phyloP scores from a whole-genome alignment of 345 rosid genomes.

The Pistacia integerrima region DNA sequence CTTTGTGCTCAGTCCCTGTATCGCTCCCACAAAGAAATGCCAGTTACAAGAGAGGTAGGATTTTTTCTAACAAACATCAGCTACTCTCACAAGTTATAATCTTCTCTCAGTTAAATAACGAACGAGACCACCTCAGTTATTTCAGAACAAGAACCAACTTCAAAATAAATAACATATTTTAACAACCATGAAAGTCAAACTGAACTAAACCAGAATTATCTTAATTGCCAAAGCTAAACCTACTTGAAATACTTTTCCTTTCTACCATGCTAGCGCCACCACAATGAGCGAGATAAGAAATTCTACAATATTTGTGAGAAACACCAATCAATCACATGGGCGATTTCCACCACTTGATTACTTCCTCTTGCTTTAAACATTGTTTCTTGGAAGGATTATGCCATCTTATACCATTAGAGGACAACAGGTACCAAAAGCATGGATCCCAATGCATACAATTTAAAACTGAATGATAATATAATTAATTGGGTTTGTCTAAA shows the following conservation, averaged over 20 bases:
- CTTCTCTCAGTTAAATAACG: neutral
- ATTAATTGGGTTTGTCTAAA: neutral
- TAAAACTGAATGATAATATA: too few relatives aligned
- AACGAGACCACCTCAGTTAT: neutral
- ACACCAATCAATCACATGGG: neutral
- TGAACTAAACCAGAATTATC: neutral
- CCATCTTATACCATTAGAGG: neutral
- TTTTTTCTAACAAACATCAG: constrained; percentile 3
- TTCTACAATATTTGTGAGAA: neutral
- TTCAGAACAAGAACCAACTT: neutral
- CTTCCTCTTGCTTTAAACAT: neutral
- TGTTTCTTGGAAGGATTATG: neutral
- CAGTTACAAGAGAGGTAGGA: constrained; percentile 5
- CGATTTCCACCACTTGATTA: neutral
- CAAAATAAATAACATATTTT: neutral
- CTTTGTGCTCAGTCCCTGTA: constrained; percentile 10
- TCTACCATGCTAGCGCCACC: neutral
- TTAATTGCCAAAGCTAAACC: neutral
- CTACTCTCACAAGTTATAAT: constrained; percentile 1
- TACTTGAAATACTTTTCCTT: neutral
- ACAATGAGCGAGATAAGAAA: neutral
- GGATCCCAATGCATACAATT: neutral
- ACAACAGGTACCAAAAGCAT: neutral
- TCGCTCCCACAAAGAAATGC: constrained; percentile 2
- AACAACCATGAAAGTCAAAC: constrained; percentile 5